A percentile compares a stretch with the other conserved stretches of the same genome.
phyloP scores from a whole-genome alignment of 2,329 filamentous ascomycete genomes.

The Sordariomycetes sp. region DNA sequence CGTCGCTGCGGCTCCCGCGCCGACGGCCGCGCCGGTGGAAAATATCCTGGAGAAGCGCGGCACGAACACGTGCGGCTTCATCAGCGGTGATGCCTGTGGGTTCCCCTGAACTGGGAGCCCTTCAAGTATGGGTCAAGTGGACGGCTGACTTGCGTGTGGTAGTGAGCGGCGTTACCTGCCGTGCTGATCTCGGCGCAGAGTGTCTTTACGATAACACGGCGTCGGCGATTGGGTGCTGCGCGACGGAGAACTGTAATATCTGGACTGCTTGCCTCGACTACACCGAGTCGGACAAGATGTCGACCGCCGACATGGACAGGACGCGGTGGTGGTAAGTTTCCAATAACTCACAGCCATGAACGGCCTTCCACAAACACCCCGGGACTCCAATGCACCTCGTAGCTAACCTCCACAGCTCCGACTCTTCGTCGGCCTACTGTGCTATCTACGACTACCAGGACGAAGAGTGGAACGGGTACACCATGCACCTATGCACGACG shows the following conservation, averaged over 20 bases:
- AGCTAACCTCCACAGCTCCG: background rate
- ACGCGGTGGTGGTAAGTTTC: slow-evolving; percentile 1
- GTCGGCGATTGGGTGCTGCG: slow-evolving; percentile 2
- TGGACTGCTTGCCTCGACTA: slow-evolving; percentile 2
- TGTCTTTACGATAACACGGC: background rate
- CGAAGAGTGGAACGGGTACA: background rate
- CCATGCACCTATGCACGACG: slow-evolving; percentile 1
- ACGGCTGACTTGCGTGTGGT: background rate
- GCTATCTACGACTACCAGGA: background rate
- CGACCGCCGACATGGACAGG: slow-evolving; percentile 2
- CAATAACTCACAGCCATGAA: background rate
- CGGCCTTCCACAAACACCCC: background rate
- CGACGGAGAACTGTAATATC: slow-evolving; percentile 2
- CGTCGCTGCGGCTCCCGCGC: background rate
- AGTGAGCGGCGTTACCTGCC: background rate
- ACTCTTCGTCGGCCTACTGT: background rate
- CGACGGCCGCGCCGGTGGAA: background rate
- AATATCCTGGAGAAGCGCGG: background rate
- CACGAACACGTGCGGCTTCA: slow-evolving; percentile 1
- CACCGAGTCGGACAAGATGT: background rate
- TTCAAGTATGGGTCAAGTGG: background rate
- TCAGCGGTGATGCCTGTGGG: background rate
- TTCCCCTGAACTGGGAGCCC: background rate
- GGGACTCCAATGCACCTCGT: background rate
- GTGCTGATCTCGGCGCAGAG: slow-evolving; percentile 1